A percentile compares a stretch with the other conserved stretches of the same genome.
These are phyloP conservation scores for Zelonia costaricensis DNA, from an alignment of 208 protist species.

Conservation along the genomic window DNA sequence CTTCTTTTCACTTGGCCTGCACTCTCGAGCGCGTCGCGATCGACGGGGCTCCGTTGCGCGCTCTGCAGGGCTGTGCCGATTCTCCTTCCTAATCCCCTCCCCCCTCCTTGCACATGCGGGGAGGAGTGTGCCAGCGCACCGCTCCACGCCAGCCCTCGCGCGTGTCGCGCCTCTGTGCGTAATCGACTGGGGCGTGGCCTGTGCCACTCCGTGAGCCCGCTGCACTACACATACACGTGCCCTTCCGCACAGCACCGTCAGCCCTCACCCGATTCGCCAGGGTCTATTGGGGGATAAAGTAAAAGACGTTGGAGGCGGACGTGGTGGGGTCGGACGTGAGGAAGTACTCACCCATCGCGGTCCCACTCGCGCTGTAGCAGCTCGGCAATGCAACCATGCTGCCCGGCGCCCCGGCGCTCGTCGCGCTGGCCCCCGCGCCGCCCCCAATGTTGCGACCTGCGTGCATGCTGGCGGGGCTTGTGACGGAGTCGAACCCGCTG, in stretches of 20 bases:
- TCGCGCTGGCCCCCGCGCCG: not conserved
- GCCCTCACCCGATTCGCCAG: not conserved
- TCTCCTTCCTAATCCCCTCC: no score
- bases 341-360: conserved; percentile 19
- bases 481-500: not conserved
- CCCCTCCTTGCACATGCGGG: no score
- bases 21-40: no score
- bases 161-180: no score
- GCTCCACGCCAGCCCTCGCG: no score
- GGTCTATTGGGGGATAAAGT: conserved; percentile 10
- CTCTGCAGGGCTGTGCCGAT: no score
- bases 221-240: no score
- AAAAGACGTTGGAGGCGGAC: conserved; percentile 23
- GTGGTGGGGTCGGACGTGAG: conserved; percentile 7
- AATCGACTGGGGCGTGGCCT: no score
- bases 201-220: no score
- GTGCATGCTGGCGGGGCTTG: not conserved
- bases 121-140: no score
- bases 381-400: not conserved
- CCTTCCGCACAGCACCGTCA: not conserved
- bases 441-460: not conserved
- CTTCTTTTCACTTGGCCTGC: no score
- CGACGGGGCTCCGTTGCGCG: no score
- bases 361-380: not conserved
- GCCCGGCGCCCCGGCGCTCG: not conserved